Evolutionary conservation across 371 early-diverging fungal genomes (phyloP), one percentile per base, ranked within the genome.

Genomic region (Funneliformis caledonium): DNA sequence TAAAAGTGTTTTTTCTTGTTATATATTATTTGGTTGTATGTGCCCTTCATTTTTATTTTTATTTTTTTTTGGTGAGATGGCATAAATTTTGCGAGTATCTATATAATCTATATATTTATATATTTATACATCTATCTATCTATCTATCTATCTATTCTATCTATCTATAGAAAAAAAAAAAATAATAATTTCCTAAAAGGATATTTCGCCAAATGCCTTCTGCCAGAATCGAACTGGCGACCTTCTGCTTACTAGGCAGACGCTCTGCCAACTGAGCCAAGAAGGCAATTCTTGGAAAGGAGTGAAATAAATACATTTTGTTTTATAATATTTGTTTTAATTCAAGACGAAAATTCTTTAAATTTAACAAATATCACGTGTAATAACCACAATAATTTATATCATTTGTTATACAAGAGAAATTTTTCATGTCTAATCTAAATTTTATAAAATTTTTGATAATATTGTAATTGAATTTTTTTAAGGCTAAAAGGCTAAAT

Each of bases 221-320:
- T 86, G 82, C 82, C 85, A 83, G 88, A 85, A 84, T 87, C 84
- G 87, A 88, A 88, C 87, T 83, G 83, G 80, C 82, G 86, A 87
- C 87, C 87, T 87, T 87, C 84, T 84, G 88, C 86, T 88, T 88
- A 87, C 86, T 86, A 88, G 88, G 87, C 88, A 84, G 85, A 88
- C 87, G 88, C 88, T 88, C 88, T 88, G 84, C 88, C 88, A 85
- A 84, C 87, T 88, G 88, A 87, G 88, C 87, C 83, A 88, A 87
- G 76, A 76, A 76, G 76, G 76, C 76, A 73, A 42, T 70, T 45
- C 47, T 56, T 56, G 19, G 56, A 19, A 3, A 19, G 4, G 19
- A 56, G 2, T 56, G 7, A 16, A 56, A 56, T 56, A 56, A 16
- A 19, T 6, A 6, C 19, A 56, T 56, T 56, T 37, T 37, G 37